Conservation (phyloP, 1,139 yeast species). For the Diutina rugosa region DNA sequence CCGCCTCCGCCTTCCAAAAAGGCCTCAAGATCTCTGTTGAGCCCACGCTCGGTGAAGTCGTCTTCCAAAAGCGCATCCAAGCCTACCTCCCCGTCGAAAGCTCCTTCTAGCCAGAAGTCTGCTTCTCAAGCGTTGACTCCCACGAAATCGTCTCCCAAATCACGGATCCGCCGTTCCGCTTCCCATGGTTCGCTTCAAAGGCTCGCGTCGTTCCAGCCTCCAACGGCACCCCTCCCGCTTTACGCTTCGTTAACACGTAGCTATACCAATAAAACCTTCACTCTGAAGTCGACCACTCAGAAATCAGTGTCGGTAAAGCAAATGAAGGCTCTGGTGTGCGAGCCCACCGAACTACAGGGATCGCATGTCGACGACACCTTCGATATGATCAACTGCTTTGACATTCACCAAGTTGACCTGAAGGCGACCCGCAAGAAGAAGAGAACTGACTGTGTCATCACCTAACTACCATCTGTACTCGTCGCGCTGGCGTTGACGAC, state of each 20-base stretch:
- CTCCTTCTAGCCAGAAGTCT: not conserved
- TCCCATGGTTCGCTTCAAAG: not conserved
- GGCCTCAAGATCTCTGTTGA: not conserved
- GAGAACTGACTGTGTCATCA: not conserved
- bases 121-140: not conserved
- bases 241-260: not conserved
- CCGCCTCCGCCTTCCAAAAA: not conserved
- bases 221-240: not conserved
- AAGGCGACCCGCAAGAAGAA: not conserved
- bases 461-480: not conserved
- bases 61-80: not conserved
- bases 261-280: not conserved
- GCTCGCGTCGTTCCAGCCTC: not conserved
- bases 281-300: too few species aligned
- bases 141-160: not conserved
- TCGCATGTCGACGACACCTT: conserved; percentile 8
- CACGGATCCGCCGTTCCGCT: not conserved
- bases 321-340: not conserved
- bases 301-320: not conserved
- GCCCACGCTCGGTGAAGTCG: not conserved
- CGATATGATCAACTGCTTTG: conserved; percentile 9
- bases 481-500: not conserved
- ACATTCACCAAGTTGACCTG: not conserved
- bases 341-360: not conserved
- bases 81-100: not conserved